These are phyloP conservation scores for Nitzschia inconspicua DNA, from an alignment of 108 stramenopile genomes.

Conservation along the genomic window DNA sequence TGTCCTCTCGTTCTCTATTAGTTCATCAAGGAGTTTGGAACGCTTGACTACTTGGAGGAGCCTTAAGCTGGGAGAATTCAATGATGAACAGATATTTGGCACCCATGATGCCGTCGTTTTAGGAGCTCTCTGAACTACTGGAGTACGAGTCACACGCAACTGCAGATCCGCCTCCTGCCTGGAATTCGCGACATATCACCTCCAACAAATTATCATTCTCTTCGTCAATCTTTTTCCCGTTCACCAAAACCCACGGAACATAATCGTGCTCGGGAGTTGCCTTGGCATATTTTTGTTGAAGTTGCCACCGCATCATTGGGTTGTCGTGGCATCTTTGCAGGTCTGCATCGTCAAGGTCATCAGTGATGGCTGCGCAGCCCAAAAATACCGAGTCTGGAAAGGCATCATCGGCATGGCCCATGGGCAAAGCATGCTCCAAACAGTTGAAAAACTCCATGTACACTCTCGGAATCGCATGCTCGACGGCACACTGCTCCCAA, in stretches of 20 bases:
- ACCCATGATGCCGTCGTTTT: too few species aligned
- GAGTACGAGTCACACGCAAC: conserved; percentile 29
- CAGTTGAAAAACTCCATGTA: conserved; percentile 32
- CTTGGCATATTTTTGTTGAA: conserved; percentile 19
- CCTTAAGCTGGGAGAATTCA: too few species aligned
- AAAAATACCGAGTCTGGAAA: conserved; percentile 24
- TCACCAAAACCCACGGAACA: conserved; percentile 42
- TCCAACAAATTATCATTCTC: conserved; percentile 17
- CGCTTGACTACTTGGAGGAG: too few species aligned
- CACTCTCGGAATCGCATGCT: not conserved
- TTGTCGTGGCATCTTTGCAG: conserved; percentile 28
- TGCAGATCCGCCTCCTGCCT: conserved; percentile 29
- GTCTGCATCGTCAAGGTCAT: not conserved
- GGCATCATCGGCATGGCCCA: conserved; percentile 34
- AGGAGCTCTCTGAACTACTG: too few species aligned
- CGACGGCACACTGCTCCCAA: conserved; percentile 34
- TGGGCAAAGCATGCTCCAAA: conserved; percentile 27
- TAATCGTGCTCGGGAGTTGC: conserved; percentile 26
- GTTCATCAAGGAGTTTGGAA: too few species aligned
- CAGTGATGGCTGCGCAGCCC: conserved; percentile 6
- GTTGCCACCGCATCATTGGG: conserved; percentile 11
- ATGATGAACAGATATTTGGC: too few species aligned
- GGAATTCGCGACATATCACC: conserved; percentile 24
- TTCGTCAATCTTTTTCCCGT: conserved; percentile 25
- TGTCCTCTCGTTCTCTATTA: too few species aligned